Percentiles rank a stretch among this genome's conserved stretches.
Evolutionary conservation across 2,329 filamentous ascomycete species (phyloP).

Genomic region (Allantophomopsis cytisporea): DNA sequence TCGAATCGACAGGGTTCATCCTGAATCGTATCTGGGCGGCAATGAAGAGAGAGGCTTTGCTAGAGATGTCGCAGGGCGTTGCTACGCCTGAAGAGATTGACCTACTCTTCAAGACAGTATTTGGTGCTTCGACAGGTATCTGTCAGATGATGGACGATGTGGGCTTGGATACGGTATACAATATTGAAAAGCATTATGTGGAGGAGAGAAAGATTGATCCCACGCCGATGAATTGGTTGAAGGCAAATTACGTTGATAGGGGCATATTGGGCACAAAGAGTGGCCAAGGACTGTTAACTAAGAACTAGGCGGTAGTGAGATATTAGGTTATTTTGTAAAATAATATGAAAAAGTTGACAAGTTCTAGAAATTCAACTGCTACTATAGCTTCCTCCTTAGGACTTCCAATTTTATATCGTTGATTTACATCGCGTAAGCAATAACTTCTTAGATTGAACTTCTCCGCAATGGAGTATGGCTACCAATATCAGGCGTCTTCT

Average conservation of each 20-base stretch:
- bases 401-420: too few species aligned
- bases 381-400: too few species aligned
- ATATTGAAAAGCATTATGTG: slow-evolving; percentile 25
- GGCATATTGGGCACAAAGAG: slow-evolving; percentile 15
- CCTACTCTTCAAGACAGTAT: slow-evolving; percentile 20
- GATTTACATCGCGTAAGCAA: too few species aligned
- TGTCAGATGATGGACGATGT: slow-evolving; percentile 26
- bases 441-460: too few species aligned
- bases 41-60: slow-evolving; percentile 25
- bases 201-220: slow-evolving; percentile 11
- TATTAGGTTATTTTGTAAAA: too few species aligned
- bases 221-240: slow-evolving; percentile 18
- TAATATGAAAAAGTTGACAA: too few species aligned
- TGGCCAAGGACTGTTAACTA: neutral
- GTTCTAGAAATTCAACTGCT: too few species aligned
- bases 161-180: slow-evolving; percentile 23
- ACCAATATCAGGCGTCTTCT: too few species aligned
- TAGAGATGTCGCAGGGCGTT: slow-evolving; percentile 20
- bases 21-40: slow-evolving; percentile 28
- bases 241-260: slow-evolving; percentile 15
- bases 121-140: slow-evolving; percentile 20
- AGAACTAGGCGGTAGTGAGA: neutral
- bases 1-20: slow-evolving; percentile 23
- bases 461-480: too few species aligned
- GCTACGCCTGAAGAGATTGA: slow-evolving; percentile 22